Percentiles rank a stretch among this genome's conserved stretches.
Conservation (phyloP, 768 basidiomycete genomes). For the Coprinopsis sp. region DNA sequence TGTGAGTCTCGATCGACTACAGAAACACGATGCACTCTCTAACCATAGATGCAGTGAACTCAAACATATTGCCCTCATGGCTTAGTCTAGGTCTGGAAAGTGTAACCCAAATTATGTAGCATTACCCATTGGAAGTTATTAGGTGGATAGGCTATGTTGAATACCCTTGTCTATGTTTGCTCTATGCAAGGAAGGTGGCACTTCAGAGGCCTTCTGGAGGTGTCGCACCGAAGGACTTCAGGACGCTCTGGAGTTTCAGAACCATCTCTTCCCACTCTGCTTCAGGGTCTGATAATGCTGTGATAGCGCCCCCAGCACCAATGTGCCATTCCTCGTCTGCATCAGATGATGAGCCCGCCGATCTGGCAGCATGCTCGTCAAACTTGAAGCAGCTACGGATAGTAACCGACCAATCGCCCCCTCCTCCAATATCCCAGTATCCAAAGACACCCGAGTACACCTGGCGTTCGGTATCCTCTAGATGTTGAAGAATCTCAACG, state of each 20-base stretch:
- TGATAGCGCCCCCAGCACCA: slow-evolving; percentile 96
- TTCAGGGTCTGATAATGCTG: slow-evolving; percentile 79
- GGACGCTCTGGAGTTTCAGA: slow-evolving; percentile 77
- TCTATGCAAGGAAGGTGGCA: too few species aligned
- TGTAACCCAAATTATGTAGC: slow-evolving; percentile 4
- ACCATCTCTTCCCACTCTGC: slow-evolving; percentile 95
- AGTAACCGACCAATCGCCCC: slow-evolving; percentile 89
- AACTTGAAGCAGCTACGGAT: slow-evolving; percentile 90
- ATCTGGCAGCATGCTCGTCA: slow-evolving; percentile 29
- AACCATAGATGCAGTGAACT: slow-evolving; percentile 57
- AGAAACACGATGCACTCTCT: slow-evolving; percentile 4
- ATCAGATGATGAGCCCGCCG: slow-evolving; percentile 2
- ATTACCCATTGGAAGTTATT: slow-evolving; percentile 1
- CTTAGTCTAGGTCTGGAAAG: too few species aligned
- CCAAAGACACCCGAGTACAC: slow-evolving; percentile 93
- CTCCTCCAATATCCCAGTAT: slow-evolving; percentile 86
- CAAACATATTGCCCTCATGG: slow-evolving; percentile 77
- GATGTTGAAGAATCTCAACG: slow-evolving; percentile 78
- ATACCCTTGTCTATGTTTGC: not conserved
- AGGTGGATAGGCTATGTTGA: slow-evolving; percentile 4
- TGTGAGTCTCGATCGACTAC: slow-evolving; percentile 40
- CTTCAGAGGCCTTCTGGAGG: too few species aligned
- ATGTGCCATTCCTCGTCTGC: slow-evolving; percentile 61
- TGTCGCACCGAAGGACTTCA: slow-evolving; percentile 53
- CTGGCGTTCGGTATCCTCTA: slow-evolving; percentile 69